Evolutionary conservation across 306 rosid species (phyloP).

Genomic region (Cucurbita ficifolia): DNA sequence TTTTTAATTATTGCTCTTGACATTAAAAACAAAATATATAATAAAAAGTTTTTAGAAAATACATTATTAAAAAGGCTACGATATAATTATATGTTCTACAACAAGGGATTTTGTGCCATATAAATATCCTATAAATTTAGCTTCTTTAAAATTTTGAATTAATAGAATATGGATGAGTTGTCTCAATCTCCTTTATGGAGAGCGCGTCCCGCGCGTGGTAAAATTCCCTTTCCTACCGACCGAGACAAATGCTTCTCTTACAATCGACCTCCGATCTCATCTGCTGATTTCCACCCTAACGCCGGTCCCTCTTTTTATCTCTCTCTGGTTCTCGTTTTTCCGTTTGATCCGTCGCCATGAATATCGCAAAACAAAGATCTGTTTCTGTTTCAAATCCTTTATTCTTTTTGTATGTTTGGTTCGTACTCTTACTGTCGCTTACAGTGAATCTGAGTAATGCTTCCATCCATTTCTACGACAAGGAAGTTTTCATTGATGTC

Average conservation of each 20-base stretch:
- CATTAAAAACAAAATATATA: too few species aligned
- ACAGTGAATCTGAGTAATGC: constrained; percentile 26
- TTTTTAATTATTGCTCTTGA: too few species aligned
- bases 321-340: neutral
- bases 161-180: neutral
- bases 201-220: constrained; percentile 3
- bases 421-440: constrained; percentile 12
- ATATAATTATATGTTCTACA: too few species aligned
- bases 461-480: constrained; percentile 63
- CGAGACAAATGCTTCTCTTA: constrained; percentile 1
- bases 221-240: constrained; percentile 2
- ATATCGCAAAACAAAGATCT: neutral
- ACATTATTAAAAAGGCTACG: too few species aligned
- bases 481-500: constrained; percentile 47
- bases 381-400: neutral
- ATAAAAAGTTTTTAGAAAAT: too few species aligned
- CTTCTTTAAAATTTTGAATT: neutral
- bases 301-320: neutral
- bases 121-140: too few species aligned
- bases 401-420: neutral
- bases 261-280: constrained; percentile 1
- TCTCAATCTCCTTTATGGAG: neutral
- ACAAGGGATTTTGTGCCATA: too few species aligned
- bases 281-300: neutral
- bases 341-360: constrained; percentile 6